Conservation (phyloP, 257 asterid genomes). For the Henckelia pumila region DNA sequence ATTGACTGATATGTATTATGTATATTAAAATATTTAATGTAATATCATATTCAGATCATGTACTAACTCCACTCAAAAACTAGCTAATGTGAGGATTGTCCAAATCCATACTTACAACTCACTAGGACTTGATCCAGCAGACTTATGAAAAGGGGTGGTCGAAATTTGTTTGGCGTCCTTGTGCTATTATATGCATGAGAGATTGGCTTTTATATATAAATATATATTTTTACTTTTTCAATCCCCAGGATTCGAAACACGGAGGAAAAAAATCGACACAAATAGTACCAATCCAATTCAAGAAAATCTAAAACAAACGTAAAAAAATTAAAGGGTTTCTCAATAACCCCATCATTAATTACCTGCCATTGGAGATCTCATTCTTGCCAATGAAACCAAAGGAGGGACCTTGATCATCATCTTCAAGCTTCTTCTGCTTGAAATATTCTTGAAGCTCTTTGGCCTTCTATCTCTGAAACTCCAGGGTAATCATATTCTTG, state of each 20-base stretch:
- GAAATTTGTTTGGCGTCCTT: neutral
- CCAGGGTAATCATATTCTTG: slow-evolving; percentile 59
- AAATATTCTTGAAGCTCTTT: slow-evolving; percentile 91
- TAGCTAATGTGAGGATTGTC: too few relatives aligned
- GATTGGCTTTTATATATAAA: neutral
- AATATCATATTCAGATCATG: too few relatives aligned
- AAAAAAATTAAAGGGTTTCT: neutral
- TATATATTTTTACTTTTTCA: neutral
- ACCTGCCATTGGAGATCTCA: slow-evolving; percentile 96
- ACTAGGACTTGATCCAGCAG: too few relatives aligned
- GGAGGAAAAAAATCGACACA: neutral
- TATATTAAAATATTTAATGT: too few relatives aligned
- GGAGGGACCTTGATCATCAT: slow-evolving; percentile 83
- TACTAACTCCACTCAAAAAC: too few relatives aligned
- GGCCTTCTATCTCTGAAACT: slow-evolving; percentile 95
- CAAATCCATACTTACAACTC: too few relatives aligned
- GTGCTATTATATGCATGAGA: neutral
- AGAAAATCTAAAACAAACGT: neutral
- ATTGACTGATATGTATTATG: too few relatives aligned
- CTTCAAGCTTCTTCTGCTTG: slow-evolving; percentile 87
- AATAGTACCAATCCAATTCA: neutral
- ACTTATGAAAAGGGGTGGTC: neutral
- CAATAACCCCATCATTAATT: slow-evolving; percentile 11
- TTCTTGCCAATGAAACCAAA: slow-evolving; percentile 89
- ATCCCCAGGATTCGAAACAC: neutral